Evolutionary conservation across 2,329 filamentous ascomycete species (phyloP), one percentile per base, ranked within the genome.

Genomic region (Rhexocercosporidium sp.): DNA sequence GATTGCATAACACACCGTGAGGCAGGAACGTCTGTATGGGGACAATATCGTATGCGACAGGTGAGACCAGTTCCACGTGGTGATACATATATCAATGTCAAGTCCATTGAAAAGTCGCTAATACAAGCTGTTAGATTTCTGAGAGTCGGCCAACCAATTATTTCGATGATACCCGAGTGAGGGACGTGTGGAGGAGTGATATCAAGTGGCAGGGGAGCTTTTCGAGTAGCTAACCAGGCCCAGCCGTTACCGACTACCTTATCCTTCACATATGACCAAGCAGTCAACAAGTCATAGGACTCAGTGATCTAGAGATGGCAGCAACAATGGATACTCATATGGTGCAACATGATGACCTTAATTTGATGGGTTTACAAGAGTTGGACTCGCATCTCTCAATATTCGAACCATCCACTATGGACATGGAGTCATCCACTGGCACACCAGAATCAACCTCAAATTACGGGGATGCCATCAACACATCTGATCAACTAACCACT

Each of bases 321-420:
- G 67, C 73, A 53, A 73, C 73, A 67, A 76, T 78, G 72, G 77
- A 77, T 62, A 68, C 71, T 70, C 77, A 77, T 71, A 70, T 75
- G 66, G 71, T 75, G 71, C 75, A 77, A 62, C 71, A 75, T 66
- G 76, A 77, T 70, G 77, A 78, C 74, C 70, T 78, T 66, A 75
- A 75, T 75, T 70, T 77, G 70, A 78, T 77, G 75, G 76, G 78
- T 37, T 70, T 76, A 57, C 74, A 78, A 73, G 77, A 78, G 71
- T 68, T 78, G 64, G 77, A 78, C 70, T 78, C 78, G 65, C 77
- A 79, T 68, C 72, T 79, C 41, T 74, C 76, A 63, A 76, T 77
- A 69, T 78, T 78, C 62, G 77, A 78, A 60, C 64, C 72, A 53
- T 69, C 75, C 47, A 70, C 72, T 66, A 66, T 65, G 41, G 68